A percentile compares a stretch with the other conserved stretches of the same genome.
Evolutionary conservation across 2,329 filamentous ascomycete species (phyloP).

Genomic region (Paraphoma chrysanthemicola): DNA sequence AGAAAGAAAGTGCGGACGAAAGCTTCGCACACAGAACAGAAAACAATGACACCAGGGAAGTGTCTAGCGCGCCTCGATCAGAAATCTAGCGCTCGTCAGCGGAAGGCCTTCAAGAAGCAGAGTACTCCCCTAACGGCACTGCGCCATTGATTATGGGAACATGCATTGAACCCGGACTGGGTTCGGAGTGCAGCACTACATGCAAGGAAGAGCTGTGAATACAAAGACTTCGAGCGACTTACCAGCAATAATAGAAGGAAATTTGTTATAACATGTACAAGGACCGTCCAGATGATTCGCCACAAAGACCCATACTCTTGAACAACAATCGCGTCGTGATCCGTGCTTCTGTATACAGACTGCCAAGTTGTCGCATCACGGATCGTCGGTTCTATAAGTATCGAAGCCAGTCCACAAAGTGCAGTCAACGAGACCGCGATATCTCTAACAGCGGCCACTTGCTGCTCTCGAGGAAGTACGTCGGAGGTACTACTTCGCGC

Average conservation of each 20-base stretch:
- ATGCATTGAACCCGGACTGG: too few relatives aligned
- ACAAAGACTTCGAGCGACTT: conserved; percentile 13
- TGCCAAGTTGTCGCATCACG: conserved; percentile 36
- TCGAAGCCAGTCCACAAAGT: conserved; percentile 35
- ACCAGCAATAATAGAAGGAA: conserved; percentile 39
- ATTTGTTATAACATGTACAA: conserved; percentile 33
- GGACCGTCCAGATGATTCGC: conserved; percentile 35
- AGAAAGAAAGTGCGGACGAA: conserved; percentile 27
- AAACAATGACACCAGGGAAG: conserved; percentile 36
- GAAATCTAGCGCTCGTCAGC: conserved; percentile 30
- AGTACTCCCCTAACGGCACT: too few relatives aligned
- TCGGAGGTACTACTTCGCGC: conserved; percentile 29
- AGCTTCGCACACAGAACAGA: conserved; percentile 38
- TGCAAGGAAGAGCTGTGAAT: not conserved
- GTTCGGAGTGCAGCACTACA: too few relatives aligned
- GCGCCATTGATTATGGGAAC: too few relatives aligned
- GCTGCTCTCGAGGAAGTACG: conserved; percentile 32
- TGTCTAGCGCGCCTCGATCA: conserved; percentile 35
- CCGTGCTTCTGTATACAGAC: conserved; percentile 28
- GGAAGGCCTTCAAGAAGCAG: not conserved
- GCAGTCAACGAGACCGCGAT: conserved; percentile 33
- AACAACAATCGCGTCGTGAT: conserved; percentile 35
- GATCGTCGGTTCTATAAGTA: conserved; percentile 37
- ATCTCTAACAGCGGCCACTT: conserved; percentile 38
- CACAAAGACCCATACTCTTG: conserved; percentile 35